Evolutionary conservation across 805 yeast genomes (phyloP).

Genomic region (Gaillardinia entomophila): DNA sequence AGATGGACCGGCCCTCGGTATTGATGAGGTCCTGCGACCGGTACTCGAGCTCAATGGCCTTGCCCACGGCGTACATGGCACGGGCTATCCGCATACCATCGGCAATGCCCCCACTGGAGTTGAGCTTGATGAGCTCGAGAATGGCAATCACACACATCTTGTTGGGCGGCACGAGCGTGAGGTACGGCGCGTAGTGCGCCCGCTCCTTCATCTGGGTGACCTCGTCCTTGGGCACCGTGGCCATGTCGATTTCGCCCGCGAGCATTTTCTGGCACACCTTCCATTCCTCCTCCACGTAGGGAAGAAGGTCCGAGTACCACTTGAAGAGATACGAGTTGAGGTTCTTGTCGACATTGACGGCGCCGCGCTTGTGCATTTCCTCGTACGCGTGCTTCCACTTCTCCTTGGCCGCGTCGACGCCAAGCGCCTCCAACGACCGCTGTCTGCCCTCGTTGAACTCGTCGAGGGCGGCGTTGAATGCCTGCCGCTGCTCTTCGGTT

Average conservation of each 20-base stretch:
- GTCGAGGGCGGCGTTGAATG: conserved; percentile 65
- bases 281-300: conserved; percentile 64
- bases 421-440: conserved; percentile 64
- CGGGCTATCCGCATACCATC: conserved; percentile 84
- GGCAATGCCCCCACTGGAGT: conserved; percentile 66
- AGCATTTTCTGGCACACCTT: conserved; percentile 45
- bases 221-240: conserved; percentile 9
- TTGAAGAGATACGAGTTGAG: conserved; percentile 73
- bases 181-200: conserved; percentile 68
- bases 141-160: conserved; percentile 81
- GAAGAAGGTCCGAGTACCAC: conserved; percentile 76
- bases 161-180: conserved; percentile 67
- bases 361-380: conserved; percentile 55
- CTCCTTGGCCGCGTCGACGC: conserved; percentile 78
- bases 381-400: conserved; percentile 86
- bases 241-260: conserved; percentile 17
- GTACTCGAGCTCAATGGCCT: conserved; percentile 79
- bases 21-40: conserved; percentile 60
- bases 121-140: conserved; percentile 69
- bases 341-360: conserved; percentile 46
- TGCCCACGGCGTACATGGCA: conserved; percentile 76
- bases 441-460: conserved; percentile 73
- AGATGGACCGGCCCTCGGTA: conserved; percentile 48
- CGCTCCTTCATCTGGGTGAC: conserved; percentile 35
- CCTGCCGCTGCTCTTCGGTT: conserved; percentile 34